Evolutionary conservation across 2,329 filamentous ascomycete genomes (phyloP), one percentile per base, ranked within the genome.

Genomic region (Fusarium tanahbumbuense): DNA sequence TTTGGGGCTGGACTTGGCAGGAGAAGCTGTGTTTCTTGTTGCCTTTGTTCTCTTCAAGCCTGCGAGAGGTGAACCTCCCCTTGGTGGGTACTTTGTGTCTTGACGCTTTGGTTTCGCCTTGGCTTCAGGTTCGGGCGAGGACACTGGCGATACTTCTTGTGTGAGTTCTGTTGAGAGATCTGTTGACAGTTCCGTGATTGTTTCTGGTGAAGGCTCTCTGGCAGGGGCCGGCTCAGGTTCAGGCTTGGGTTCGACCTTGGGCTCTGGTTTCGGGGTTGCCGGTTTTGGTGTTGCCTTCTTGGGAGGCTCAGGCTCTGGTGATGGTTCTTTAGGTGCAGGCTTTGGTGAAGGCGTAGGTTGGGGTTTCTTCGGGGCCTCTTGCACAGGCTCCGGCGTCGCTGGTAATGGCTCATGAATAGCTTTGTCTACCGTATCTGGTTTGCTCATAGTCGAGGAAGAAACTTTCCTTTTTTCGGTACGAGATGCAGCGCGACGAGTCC

Each of bases 11-110:
- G 81, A 67, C 73, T 86, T 89, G 9, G 83, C 56, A 1, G 87
- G 84, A 8, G 86, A 84, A 2, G 85, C 80, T 3, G 81, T 74
- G 61, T 76, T 82, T 68, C 87, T 84, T 30, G 85, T 89, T 23
- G 89, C 88, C 45, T 83, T 82, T 49, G 85, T 88, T 72, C 89
- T 83, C 77, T 83, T 88, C 27, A 91, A 77, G 3, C 76, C 76
- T 5, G 82, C 79, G 8, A 77, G 75, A 8, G 78, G 66, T 10
- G 64, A 56, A n/a, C 60, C 44, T 48, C 61, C 44, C 47, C 61
- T 69, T 37, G 55, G 53, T 3, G 72, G 65, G 18, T 63, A 37
- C 22, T 71, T 71, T 27, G 63, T 72, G 28, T 68, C 59, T 56
- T 69, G 70, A 15, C 68, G 70, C 48, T 67, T 74, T n/a, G 62